Percentiles rank a stretch among this genome's conserved stretches.
phyloP scores from a whole-genome alignment of 768 basidiomycete species.

The Phanerochaete carnosa region DNA sequence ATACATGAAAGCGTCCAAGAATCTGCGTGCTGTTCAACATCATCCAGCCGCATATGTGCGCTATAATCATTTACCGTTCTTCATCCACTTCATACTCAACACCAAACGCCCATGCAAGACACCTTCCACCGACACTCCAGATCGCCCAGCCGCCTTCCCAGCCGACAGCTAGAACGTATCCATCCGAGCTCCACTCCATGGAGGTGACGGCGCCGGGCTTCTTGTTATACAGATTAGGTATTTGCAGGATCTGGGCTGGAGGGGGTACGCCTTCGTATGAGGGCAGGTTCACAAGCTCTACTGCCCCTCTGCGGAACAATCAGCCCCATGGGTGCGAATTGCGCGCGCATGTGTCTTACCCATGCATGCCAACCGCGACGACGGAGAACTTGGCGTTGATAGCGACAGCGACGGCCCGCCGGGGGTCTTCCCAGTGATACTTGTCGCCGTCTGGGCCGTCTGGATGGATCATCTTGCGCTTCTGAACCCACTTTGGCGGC shows the following conservation, averaged over 20 bases:
- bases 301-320: conserved; percentile 46
- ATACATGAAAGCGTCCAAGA: conserved; percentile 84
- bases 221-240: conserved; percentile 59
- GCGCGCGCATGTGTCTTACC: conserved; percentile 39
- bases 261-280: conserved; percentile 55
- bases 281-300: conserved; percentile 70
- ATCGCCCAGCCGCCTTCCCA: conserved; percentile 90
- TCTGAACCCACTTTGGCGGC: conserved; percentile 76
- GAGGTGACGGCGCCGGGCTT: conserved; percentile 57
- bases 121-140: conserved; percentile 86
- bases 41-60: not conserved
- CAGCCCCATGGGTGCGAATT: conserved; percentile 4
- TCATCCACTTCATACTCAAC: conserved; percentile 60
- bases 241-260: conserved; percentile 54
- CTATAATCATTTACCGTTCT: conserved; percentile 34
- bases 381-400: conserved; percentile 81
- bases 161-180: conserved; percentile 90
- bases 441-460: conserved; percentile 31
- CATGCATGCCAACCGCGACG: conserved; percentile 72
- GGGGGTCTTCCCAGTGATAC: conserved; percentile 57
- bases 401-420: conserved; percentile 59
- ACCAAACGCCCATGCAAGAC: conserved; percentile 76
- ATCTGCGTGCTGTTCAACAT: conserved; percentile 28
- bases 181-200: conserved; percentile 94
- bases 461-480: conserved; percentile 57